Percentiles rank a stretch among this genome's conserved stretches.
phyloP scores from a whole-genome alignment of 2,329 filamentous ascomycete genomes.

The Cladophialophora exuberans region DNA sequence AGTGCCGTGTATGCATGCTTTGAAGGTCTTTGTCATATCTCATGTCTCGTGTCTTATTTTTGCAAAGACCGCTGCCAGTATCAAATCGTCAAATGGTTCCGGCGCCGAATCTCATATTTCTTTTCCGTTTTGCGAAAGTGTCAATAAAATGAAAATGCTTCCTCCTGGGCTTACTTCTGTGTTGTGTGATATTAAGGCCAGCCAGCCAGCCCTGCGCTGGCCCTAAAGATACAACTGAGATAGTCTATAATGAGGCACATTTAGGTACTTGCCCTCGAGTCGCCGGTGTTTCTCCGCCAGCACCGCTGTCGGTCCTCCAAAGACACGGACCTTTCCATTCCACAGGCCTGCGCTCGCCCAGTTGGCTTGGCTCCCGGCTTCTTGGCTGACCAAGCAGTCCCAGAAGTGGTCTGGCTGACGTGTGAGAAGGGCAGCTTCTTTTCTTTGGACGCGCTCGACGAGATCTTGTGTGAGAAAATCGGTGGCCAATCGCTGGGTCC shows the following conservation, averaged over 20 bases:
- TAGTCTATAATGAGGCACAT: background rate
- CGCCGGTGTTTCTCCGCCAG: constrained; percentile 1
- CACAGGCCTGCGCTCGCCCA: constrained; percentile 18
- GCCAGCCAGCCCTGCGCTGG: background rate
- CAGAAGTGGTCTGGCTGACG: constrained; percentile 13
- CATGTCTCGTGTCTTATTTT: background rate
- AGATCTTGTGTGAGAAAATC: background rate
- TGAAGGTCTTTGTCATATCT: background rate
- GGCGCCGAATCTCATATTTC: no score
- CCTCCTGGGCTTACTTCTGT: no score
- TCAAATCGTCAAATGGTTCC: no score
- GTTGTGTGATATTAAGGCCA: no score
- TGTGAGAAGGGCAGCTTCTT: background rate
- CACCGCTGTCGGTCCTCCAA: constrained; percentile 14
- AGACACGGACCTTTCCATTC: constrained; percentile 9
- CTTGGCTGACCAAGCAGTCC: constrained; percentile 20
- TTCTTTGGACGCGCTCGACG: background rate
- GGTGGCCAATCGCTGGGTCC: no score
- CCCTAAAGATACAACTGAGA: background rate
- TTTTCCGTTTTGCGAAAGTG: no score
- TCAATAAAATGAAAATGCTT: no score
- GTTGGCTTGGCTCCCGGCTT: constrained; percentile 21
- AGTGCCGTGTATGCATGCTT: background rate
- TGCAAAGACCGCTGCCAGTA: background rate
- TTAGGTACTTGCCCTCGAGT: background rate